Evolutionary conservation across 306 rosid genomes (phyloP).

Genomic region (Vigna unguiculata): DNA sequence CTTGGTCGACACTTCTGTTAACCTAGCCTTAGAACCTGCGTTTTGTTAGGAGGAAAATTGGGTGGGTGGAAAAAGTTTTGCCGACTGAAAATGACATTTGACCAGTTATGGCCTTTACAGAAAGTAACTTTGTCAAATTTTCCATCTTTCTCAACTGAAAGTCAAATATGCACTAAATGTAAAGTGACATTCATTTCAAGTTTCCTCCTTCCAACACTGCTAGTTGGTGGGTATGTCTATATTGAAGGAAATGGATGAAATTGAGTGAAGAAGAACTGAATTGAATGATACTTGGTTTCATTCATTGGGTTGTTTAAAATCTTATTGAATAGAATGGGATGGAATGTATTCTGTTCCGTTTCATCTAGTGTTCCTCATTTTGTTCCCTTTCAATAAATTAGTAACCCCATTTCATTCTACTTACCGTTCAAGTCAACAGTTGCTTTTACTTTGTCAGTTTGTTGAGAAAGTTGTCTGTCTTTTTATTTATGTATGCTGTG

Average conservation of each 20-base stretch:
- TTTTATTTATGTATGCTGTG: neutral
- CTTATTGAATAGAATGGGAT: no score
- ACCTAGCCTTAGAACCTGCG: slow-evolving; percentile 15
- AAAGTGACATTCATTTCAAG: slow-evolving; percentile 13
- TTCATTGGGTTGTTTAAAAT: neutral
- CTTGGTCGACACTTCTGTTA: slow-evolving; percentile 15
- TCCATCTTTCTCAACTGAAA: slow-evolving; percentile 2
- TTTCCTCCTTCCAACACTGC: slow-evolving; percentile 2
- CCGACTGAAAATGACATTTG: slow-evolving; percentile 25
- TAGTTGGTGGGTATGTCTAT: neutral
- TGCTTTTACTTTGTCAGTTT: neutral
- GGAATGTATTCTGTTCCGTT: neutral
- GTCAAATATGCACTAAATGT: neutral
- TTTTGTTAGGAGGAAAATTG: slow-evolving; percentile 10
- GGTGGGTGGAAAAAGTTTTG: neutral
- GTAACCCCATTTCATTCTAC: neutral
- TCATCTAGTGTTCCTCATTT: neutral
- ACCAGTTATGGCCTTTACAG: neutral
- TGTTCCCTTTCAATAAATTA: neutral
- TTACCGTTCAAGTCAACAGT: neutral
- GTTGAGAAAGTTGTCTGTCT: neutral
- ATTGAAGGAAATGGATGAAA: neutral
- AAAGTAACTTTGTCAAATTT: slow-evolving; percentile 9
- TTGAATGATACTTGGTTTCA: neutral
- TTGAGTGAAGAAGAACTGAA: neutral